Base-by-base conservation (phyloP, 2,329 filamentous ascomycete genomes). In the Xylariales sp. region DNA sequence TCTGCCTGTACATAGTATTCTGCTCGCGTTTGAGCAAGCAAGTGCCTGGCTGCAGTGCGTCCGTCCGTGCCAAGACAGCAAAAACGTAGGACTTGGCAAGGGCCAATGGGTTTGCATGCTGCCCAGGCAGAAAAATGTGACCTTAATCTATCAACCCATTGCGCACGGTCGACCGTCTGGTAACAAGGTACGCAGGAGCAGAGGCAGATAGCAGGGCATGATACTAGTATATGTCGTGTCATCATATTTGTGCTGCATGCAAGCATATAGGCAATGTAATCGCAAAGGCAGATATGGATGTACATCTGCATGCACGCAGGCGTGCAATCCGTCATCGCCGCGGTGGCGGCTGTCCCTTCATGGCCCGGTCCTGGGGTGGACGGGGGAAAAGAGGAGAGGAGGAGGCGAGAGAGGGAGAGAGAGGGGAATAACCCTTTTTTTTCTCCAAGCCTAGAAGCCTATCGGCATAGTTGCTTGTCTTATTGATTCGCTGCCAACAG, bases 251-350 rank as follows among this genome's bases (percentile, higher is more conserved):
- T 34, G 39, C 56, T 60, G 61, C 54, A 68, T 62, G 65, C 57
- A 56, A 61, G 57, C 48, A n/a, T 45, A 45, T 53, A 62, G 46
- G 48, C 30, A 50, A 45, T 28, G 34, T 41, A 58, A 41, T 57
- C 45, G 50, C 18, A n/a, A 32, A 36, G 55, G 55, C 5, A 46
- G 49, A 57, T 59, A 59, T 16, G 32, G 48, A 48, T 63, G 50
- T 53, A 39, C 28, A 43, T 10, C 60, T 64, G 67, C 56, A 69
- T 67, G 67, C 54, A 64, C 30, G 50, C 60, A 63, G 39, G 67
- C 52, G 48, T 59, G 9, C 48, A 55, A 67, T 43, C 59, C 59
- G 64, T 57, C 64, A 45, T 55, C 60, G 56, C 52, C 57, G 64
- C 64, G 3, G 56, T 65, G 32, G 68, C 58, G 54, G 64, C 55